Conservation (phyloP, 139 green algal genomes). For the Monoraphidium neglectum region DNA sequence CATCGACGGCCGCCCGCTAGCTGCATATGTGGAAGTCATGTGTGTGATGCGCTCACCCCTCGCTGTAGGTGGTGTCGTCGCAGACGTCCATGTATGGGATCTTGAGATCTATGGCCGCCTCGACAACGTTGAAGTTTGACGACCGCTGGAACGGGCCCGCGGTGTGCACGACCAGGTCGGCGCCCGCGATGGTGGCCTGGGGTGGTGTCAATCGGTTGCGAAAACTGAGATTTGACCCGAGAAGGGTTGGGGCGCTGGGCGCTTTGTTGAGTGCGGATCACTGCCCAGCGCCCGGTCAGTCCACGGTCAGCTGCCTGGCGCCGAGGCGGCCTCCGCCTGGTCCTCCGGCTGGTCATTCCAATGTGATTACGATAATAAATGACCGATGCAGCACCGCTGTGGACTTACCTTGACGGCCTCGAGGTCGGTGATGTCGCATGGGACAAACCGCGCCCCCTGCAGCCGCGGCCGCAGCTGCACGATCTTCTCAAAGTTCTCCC, state of each 20-base stretch:
- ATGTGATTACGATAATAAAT: too few species aligned
- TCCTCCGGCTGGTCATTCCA: too few species aligned
- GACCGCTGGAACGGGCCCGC: conserved; percentile 95
- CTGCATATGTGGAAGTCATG: too few species aligned
- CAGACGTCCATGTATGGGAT: conserved; percentile 96
- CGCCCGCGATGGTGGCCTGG: conserved; percentile 29
- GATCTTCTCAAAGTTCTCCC: conserved; percentile 49
- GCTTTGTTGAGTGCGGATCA: not conserved
- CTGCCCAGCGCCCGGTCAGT: too few species aligned
- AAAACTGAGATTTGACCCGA: not conserved
- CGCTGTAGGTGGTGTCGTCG: conserved; percentile 84
- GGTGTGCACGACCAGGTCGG: conserved; percentile 83
- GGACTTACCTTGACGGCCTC: too few species aligned
- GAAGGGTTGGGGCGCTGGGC: not conserved
- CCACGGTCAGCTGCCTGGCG: too few species aligned
- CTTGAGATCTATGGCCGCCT: conserved; percentile 72
- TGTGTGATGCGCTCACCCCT: conserved; percentile 33
- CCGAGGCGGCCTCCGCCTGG: too few species aligned
- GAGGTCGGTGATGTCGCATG: not conserved
- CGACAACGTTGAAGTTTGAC: conserved; percentile 67
- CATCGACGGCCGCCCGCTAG: too few species aligned
- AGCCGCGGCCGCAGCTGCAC: conserved; percentile 42
- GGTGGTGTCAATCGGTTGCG: not conserved
- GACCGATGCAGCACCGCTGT: too few species aligned
- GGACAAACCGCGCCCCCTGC: not conserved